Conservation (phyloP, 1,284 basidiomycete genomes). For the Pseudozyma sp. region DNA sequence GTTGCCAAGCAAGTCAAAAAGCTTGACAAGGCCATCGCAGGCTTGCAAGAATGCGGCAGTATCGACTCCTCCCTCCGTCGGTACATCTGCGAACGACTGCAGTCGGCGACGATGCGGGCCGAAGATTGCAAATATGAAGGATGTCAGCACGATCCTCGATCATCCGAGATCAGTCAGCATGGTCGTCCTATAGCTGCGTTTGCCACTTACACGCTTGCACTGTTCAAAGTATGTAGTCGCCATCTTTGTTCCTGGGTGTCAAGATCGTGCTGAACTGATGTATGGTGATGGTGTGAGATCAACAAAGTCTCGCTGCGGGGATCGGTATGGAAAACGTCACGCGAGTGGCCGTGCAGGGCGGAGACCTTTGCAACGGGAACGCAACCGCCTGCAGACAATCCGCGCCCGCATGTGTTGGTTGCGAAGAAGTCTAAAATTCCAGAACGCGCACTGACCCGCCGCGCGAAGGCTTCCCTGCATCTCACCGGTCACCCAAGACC, state of each 20-base stretch:
- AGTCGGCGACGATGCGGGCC: background rate
- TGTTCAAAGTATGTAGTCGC: conserved; percentile 47
- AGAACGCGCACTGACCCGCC: conserved; percentile 4
- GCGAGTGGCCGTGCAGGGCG: conserved; percentile 25
- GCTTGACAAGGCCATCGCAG: conserved; percentile 84
- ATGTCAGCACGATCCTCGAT: conserved; percentile 4
- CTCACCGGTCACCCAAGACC: background rate
- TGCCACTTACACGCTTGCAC: conserved; percentile 42
- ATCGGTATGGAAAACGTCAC: conserved; percentile 5
- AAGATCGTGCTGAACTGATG: background rate
- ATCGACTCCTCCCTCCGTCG: conserved; percentile 88
- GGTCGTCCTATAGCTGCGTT: background rate
- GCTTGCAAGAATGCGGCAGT: conserved; percentile 90
- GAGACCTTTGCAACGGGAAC: conserved; percentile 12
- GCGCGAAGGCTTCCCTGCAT: no score
- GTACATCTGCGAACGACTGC: conserved; percentile 76
- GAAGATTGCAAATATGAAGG: background rate
- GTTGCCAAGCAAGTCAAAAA: conserved; percentile 95
- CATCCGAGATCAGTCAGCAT: background rate
- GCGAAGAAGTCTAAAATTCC: conserved; percentile 15
- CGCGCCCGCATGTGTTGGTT: conserved; percentile 14
- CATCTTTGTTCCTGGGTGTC: conserved; percentile 16
- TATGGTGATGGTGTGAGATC: background rate
- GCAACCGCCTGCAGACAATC: background rate
- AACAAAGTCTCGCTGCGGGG: no score